These are phyloP conservation scores for Clarireedia paspali DNA, from an alignment of 2,329 filamentous ascomycete species.

Conservation along the genomic window DNA sequence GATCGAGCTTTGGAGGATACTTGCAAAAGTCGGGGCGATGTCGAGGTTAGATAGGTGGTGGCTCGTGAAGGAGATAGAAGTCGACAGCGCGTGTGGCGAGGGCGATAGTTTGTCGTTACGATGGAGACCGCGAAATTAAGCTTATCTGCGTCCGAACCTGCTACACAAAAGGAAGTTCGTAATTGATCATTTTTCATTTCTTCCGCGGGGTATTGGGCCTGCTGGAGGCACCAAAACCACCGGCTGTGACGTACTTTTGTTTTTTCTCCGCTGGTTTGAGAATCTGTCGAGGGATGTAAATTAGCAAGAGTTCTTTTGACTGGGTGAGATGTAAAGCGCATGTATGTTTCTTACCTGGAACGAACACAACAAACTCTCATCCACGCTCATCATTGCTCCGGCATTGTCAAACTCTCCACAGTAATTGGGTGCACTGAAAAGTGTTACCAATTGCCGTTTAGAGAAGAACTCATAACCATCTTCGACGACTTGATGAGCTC, in stretches of 20 bases:
- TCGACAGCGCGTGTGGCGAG: slow-evolving; percentile 16
- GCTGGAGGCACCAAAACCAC: slow-evolving; percentile 53
- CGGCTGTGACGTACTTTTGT: slow-evolving; percentile 94
- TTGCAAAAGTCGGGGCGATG: slow-evolving; percentile 17
- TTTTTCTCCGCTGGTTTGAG: slow-evolving; percentile 99
- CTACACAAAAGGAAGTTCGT: slow-evolving; percentile 63
- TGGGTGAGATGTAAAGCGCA: not conserved
- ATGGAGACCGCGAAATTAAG: slow-evolving; percentile 22
- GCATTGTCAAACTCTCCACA: slow-evolving; percentile 99
- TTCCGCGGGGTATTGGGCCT: slow-evolving; percentile 64
- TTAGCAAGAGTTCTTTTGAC: slow-evolving; percentile 9
- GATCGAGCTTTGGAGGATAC: slow-evolving; percentile 18
- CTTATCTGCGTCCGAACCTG: slow-evolving; percentile 96
- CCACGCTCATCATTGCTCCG: slow-evolving; percentile 99
- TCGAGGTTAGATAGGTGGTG: slow-evolving; percentile 11
- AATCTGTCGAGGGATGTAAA: slow-evolving; percentile 51
- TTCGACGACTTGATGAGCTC: slow-evolving; percentile 97
- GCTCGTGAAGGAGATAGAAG: slow-evolving; percentile 10
- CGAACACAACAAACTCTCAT: slow-evolving; percentile 95
- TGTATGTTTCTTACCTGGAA: slow-evolving; percentile 65
- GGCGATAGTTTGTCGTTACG: slow-evolving; percentile 24
- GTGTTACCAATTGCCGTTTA: slow-evolving; percentile 91
- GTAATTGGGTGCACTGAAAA: slow-evolving; percentile 98
- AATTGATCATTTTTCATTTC: slow-evolving; percentile 60
- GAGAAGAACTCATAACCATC: slow-evolving; percentile 99